These are phyloP conservation scores for Mycena sp. DNA, from an alignment of 1,284 basidiomycete species.

Conservation along the genomic window DNA sequence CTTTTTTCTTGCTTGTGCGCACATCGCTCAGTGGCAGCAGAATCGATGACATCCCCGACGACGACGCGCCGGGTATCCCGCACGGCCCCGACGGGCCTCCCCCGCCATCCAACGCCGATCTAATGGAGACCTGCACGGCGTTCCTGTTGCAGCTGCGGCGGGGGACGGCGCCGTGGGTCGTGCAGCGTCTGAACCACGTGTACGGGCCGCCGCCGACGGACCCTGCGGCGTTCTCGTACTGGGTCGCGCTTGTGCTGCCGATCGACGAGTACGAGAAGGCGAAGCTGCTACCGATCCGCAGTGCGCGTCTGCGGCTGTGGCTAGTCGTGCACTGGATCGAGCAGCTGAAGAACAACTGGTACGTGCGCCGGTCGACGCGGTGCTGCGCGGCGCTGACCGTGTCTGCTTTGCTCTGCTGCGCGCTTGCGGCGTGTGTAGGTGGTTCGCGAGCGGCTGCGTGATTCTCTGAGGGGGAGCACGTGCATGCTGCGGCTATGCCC, in stretches of 20 bases:
- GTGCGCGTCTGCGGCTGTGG: constrained; percentile 79
- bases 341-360: constrained; percentile 58
- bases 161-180: constrained; percentile 91
- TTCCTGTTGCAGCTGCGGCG: constrained; percentile 86
- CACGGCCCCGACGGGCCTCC: too few relatives aligned
- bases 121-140: constrained; percentile 79
- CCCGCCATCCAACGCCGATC: constrained; percentile 66
- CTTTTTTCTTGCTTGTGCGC: background rate
- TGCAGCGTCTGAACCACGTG: constrained; percentile 83
- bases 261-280: constrained; percentile 96
- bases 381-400: background rate
- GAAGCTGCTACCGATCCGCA: constrained; percentile 90
- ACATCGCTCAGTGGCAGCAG: background rate
- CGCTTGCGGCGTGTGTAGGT: constrained; percentile 48
- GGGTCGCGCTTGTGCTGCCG: constrained; percentile 93
- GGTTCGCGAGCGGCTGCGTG: constrained; percentile 57
- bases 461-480: constrained; percentile 44
- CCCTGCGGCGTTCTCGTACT: constrained; percentile 82
- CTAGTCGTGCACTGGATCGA: constrained; percentile 96
- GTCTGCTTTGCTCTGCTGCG: too few relatives aligned
- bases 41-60: constrained; percentile 29
- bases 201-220: constrained; percentile 72
- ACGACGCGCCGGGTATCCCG: constrained; percentile 17
- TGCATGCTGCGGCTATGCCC: too few relatives aligned
- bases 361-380: constrained; percentile 32